Evolutionary conservation across 23 red algal species (phyloP).

Genomic region (Chondrus crispus): DNA sequence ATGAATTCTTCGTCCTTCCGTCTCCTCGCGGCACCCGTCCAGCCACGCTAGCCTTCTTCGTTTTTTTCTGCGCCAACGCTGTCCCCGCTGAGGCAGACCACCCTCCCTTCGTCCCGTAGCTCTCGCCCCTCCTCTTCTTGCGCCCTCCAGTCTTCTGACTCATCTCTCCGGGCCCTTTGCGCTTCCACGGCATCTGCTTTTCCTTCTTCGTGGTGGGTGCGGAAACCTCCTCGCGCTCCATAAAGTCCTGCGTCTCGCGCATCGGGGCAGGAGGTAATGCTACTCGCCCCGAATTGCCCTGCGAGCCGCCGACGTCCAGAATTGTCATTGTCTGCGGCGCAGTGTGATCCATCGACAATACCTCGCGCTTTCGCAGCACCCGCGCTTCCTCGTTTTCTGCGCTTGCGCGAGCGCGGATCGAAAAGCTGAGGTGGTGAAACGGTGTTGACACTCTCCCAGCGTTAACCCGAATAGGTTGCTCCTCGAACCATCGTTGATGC

Average conservation of each 20-base stretch:
- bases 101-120: not conserved
- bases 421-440: constrained; percentile 33
- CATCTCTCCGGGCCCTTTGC: not conserved
- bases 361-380: not conserved
- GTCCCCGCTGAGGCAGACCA: not conserved
- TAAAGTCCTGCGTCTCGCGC: too few relatives aligned
- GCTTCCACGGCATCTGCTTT: not conserved
- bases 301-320: too few relatives aligned
- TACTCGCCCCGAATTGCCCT: too few relatives aligned
- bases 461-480: not conserved
- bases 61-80: not conserved
- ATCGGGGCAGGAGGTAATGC: too few relatives aligned
- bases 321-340: too few relatives aligned
- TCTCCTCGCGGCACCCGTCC: too few relatives aligned
- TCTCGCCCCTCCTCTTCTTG: not conserved
- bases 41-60: not conserved
- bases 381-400: not conserved
- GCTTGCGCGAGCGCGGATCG: not conserved
- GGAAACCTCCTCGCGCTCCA: too few relatives aligned
- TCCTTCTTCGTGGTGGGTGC: too few relatives aligned
- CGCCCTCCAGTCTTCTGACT: not conserved
- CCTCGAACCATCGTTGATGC: constrained; percentile 26
- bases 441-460: constrained; percentile 16
- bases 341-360: not conserved
- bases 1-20: not conserved